Base-by-base conservation (phyloP, 225 moss, liverwort and hornwort genomes). In the Sphagnum contortum region DNA sequence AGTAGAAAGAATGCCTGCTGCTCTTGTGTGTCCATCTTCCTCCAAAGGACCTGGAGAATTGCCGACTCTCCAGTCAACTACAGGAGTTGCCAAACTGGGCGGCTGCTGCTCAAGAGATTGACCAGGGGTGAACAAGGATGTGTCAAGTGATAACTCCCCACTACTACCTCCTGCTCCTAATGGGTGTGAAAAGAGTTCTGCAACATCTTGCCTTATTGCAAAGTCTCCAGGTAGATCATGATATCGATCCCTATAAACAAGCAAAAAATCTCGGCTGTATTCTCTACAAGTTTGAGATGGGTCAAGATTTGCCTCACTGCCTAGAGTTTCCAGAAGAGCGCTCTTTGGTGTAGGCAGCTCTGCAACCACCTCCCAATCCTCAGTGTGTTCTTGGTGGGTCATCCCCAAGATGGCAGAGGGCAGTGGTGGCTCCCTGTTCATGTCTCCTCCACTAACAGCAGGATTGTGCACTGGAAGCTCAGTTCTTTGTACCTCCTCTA, bases 301-400 rank as follows among this genome's bases (percentile, higher is more conserved):
- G 29, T 29, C 1, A 29, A 29, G 29, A 29, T 29, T 29, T 29
- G 29, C 29, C 0, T 29, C 29, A 29, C 29, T 79, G 52, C 52
- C 6, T 5, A 47, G 63, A 51, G 13, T 57, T 5, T 6, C 52
- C 52, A 52, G 52, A 52, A 52, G 52, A 51, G 74, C 60, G 12
- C 75, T 76, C 12, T 74, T 77, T 0, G 93, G 93, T 47, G 96
- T 81, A 2, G 90, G 85, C n/a, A 91, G 81, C 70, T 98, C 93
- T 9, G 93, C 92, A 44, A 93, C 96, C 70, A 92, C 96, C 67
- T 98, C 96, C 96, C 96, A 93, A 68, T 98, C 93, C 45, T 98
- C 96, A 72, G 93, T 60, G 67, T 93, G 89, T 71, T 87, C 91
- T 3, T 78, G 67, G 2, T 69, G 64, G 44, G 85, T 70, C 68